Evolutionary conservation across 192 early-diverging fungal species (phyloP).

Genomic region (Allomyces arbusculus): DNA sequence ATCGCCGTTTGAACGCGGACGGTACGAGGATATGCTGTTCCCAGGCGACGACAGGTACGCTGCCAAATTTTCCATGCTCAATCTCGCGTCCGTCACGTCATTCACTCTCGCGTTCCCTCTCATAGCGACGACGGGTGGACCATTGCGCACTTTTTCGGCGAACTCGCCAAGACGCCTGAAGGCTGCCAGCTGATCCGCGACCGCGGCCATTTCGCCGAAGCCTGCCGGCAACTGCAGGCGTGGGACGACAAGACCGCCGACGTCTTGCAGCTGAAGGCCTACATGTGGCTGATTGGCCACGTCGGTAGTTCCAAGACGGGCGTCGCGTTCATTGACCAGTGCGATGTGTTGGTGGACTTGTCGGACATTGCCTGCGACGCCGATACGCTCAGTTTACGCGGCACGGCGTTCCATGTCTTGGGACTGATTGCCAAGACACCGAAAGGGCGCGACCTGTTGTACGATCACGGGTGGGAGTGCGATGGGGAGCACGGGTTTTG

Average conservation of each 20-base stretch:
- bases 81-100: too few species aligned
- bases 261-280: conserved; percentile 41
- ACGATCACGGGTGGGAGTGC: conserved; percentile 52
- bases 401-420: conserved; percentile 53
- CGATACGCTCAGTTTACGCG: conserved; percentile 7
- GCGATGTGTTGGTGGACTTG: conserved; percentile 17
- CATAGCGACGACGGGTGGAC: conserved; percentile 13
- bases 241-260: conserved; percentile 14
- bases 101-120: too few species aligned
- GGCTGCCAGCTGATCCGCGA: conserved; percentile 39
- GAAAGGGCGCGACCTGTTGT: conserved; percentile 44
- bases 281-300: conserved; percentile 56
- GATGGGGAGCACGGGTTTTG: conserved; percentile 36
- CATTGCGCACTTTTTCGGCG: conserved; percentile 60
- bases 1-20: neutral
- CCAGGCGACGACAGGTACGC: neutral
- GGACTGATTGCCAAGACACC: conserved; percentile 48
- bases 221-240: conserved; percentile 31
- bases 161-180: conserved; percentile 52
- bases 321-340: neutral
- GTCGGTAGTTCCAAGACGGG: neutral
- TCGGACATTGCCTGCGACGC: conserved; percentile 46
- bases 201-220: conserved; percentile 42
- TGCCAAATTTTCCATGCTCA: too few species aligned
- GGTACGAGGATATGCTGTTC: neutral